Evolutionary conservation across 2,329 filamentous ascomycete genomes (phyloP), one percentile per base, ranked within the genome.

Genomic region (Colletotrichum sp.): DNA sequence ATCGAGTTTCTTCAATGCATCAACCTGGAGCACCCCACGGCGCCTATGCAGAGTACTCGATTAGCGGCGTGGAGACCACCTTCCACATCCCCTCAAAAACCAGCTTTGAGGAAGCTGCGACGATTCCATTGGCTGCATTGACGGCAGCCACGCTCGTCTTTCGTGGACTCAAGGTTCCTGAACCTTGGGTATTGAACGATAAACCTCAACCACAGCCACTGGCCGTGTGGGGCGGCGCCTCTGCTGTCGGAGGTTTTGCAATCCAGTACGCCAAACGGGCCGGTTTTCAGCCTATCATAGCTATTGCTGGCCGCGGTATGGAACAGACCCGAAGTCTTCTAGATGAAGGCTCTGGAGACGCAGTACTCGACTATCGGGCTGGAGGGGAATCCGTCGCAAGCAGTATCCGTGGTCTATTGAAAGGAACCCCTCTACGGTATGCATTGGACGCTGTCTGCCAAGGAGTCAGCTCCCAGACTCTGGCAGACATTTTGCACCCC

Each of bases 211-310:
- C 28, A 3, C 66, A 62, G 15, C 78, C 78, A 16, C 30, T 81
- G 12, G 34, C 90, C 7, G 84, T 91, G 67, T 91, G 91, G 78
- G 88, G 90, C 6, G 88, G 83, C 4, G 83, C 87, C 1, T 86
- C 87, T 0, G 87, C 90, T 0, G 90, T 92, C 0, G 92, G 91
- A 8, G 85, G 89, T 4, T 93, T 88, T 76, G 90, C 87, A 0
- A 86, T 93, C 70, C 90, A 93, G 78, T 84, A 93, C n/a, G 89
- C 88, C 6, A 79, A 78, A 0, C 81, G 76, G 5, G 82, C 86
- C 3, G 89, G 90, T 71, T 88, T 93, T 28, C 90, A 92, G 78
- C 91, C 91, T 0, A 85, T 93, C 38, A 91, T 93, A 75, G 87
- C 86, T 6, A 83, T 93, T 18, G 90, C 90, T 1, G 91, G 91